Evolutionary conservation across 2,329 filamentous ascomycete genomes (phyloP).

Genomic region (Ophiostoma ulmi): DNA sequence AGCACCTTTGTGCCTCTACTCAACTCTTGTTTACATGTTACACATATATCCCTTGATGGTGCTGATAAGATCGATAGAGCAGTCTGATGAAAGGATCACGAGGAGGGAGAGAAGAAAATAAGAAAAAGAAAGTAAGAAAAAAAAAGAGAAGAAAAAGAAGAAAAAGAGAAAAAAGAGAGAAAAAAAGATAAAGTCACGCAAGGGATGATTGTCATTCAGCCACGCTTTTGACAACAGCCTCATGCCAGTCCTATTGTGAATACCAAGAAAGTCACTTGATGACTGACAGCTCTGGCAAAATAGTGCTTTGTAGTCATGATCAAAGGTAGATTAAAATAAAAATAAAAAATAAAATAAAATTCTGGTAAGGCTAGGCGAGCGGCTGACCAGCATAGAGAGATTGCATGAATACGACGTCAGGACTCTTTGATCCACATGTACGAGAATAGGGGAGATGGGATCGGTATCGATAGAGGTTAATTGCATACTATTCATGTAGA

Average conservation of each 20-base stretch:
- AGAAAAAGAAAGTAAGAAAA: background rate
- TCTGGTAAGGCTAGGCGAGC: slow-evolving; percentile 1
- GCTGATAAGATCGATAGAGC: background rate
- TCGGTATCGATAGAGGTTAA: background rate
- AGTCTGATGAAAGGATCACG: background rate
- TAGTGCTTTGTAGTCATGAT: too few species aligned
- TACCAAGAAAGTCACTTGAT: background rate
- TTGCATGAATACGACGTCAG: background rate
- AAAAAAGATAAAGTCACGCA: background rate
- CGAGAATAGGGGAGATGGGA: slow-evolving; percentile 4
- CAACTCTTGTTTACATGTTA: background rate
- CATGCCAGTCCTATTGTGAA: background rate
- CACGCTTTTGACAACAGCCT: background rate
- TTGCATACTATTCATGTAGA: background rate
- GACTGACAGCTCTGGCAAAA: background rate
- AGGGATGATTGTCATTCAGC: background rate
- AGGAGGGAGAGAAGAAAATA: background rate
- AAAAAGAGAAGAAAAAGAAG: background rate
- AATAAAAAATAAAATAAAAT: too few species aligned
- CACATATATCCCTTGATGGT: background rate
- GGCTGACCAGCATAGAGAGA: slow-evolving; percentile 3
- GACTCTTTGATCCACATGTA: slow-evolving; percentile 1
- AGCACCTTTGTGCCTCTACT: background rate
- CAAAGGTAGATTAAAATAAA: background rate
- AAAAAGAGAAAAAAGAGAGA: background rate